Conservation (phyloP, 768 basidiomycete species). For the Lentinula sp. region DNA sequence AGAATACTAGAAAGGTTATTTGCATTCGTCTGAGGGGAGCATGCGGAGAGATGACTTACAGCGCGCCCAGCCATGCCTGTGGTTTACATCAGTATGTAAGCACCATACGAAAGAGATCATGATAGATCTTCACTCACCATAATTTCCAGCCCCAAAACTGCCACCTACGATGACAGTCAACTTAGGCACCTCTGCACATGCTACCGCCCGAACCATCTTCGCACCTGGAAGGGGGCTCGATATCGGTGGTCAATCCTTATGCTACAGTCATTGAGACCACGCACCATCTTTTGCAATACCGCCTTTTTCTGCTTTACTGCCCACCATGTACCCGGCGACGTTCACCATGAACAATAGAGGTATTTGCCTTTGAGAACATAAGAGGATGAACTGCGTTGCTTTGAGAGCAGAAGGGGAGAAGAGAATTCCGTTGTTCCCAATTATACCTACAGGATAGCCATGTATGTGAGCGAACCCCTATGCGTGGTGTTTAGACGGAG, state of each 20-base stretch:
- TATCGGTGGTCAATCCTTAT: background rate
- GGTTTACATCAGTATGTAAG: background rate
- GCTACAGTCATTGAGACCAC: background rate
- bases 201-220: constrained; percentile 95
- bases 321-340: constrained; percentile 97
- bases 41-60: constrained; percentile 40
- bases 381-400: constrained; percentile 91
- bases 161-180: constrained; percentile 90
- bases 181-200: constrained; percentile 92
- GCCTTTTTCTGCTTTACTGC: constrained; percentile 89
- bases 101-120: background rate
- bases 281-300: constrained; percentile 90
- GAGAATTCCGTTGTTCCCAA: constrained; percentile 92
- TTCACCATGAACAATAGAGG: constrained; percentile 93
- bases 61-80: constrained; percentile 90
- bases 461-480: constrained; percentile 88
- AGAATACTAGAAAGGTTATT: constrained; percentile 56
- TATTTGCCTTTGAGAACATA: constrained; percentile 87
- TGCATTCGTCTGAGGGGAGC: background rate
- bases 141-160: constrained; percentile 93
- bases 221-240: constrained; percentile 40
- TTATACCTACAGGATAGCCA: constrained; percentile 85
- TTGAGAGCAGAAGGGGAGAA: constrained; percentile 93
- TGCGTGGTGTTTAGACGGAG: background rate
- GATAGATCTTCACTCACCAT: constrained; percentile 48